Percentiles rank a stretch among this genome's conserved stretches.
Evolutionary conservation across 2,329 filamentous ascomycete genomes (phyloP).

Genomic region (Periglandula ipomoeae): DNA sequence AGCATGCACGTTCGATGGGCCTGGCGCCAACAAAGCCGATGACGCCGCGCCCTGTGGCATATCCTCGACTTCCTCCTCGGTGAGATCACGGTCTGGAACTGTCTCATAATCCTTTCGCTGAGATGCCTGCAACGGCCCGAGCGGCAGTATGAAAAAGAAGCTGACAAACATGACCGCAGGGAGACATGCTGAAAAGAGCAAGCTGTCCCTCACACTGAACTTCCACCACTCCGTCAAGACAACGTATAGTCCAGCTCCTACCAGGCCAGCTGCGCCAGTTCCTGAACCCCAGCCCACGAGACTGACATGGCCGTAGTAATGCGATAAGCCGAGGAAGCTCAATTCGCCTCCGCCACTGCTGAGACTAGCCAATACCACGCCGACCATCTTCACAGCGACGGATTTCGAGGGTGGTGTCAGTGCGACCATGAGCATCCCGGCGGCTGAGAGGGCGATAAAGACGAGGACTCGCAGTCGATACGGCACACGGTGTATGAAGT

Average conservation of each 20-base stretch:
- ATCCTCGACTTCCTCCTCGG: conserved; percentile 26
- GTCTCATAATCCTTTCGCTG: conserved; percentile 43
- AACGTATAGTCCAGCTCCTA: conserved; percentile 83
- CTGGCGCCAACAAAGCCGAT: conserved; percentile 39
- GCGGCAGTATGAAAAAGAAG: conserved; percentile 76
- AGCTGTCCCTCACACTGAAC: conserved; percentile 62
- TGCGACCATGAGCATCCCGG: conserved; percentile 83
- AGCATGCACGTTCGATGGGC: conserved; percentile 29
- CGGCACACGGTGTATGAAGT: conserved; percentile 83
- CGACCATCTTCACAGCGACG: conserved; percentile 67
- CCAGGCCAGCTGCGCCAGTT: conserved; percentile 78
- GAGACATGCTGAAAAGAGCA: conserved; percentile 70
- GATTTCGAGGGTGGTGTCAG: conserved; percentile 59
- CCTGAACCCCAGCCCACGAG: conserved; percentile 89
- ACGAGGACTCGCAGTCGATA: conserved; percentile 66
- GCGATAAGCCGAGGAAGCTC: conserved; percentile 82
- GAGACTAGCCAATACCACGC: conserved; percentile 76
- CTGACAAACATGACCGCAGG: conserved; percentile 75
- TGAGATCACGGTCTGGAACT: conserved; percentile 34
- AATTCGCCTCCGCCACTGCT: conserved; percentile 83
- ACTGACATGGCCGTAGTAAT: conserved; percentile 83
- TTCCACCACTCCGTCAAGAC: conserved; percentile 72
- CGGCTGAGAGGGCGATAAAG: conserved; percentile 66
- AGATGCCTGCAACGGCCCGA: conserved; percentile 48
- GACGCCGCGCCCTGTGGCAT: conserved; percentile 31